These are phyloP conservation scores for Mycena maculata DNA, from an alignment of 768 basidiomycete genomes.

Conservation along the genomic window DNA sequence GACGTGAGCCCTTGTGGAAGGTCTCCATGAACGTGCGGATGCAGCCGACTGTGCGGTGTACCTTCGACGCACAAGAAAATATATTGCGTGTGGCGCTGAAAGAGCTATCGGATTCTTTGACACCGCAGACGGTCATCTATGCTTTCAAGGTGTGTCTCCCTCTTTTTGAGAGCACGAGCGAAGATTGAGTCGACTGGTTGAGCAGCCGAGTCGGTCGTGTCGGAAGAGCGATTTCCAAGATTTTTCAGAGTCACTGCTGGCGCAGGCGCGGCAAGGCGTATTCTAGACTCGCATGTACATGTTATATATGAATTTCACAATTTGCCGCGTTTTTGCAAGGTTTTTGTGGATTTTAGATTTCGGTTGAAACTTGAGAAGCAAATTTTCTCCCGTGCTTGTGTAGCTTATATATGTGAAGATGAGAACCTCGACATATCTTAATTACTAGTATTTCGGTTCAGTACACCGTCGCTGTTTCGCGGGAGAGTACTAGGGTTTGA, in stretches of 20 bases:
- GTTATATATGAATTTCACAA: too few relatives aligned
- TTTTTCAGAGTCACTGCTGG: conserved; percentile 54
- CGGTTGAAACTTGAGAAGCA: too few relatives aligned
- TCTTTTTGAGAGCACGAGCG: neutral
- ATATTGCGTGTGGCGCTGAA: conserved; percentile 66
- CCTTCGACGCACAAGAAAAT: conserved; percentile 66
- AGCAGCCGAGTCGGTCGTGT: conserved; percentile 59
- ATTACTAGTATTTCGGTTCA: too few relatives aligned
- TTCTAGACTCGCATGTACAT: too few relatives aligned
- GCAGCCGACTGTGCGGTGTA: conserved; percentile 65
- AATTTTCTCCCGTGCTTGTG: too few relatives aligned
- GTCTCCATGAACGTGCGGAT: conserved; percentile 76
- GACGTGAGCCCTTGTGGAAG: conserved; percentile 77
- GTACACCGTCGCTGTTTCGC: too few relatives aligned
- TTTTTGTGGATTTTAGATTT: too few relatives aligned
- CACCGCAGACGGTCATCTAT: conserved; percentile 66
- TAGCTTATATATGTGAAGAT: too few relatives aligned
- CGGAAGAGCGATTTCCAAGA: conserved; percentile 65
- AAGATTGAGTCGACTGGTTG: neutral
- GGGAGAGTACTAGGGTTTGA: too few relatives aligned
- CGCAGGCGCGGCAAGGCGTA: conserved; percentile 28
- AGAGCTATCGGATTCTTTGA: conserved; percentile 50
- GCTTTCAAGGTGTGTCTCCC: conserved; percentile 67
- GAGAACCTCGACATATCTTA: too few relatives aligned
- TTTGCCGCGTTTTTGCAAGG: too few relatives aligned